Evolutionary conservation across 129 eudicot species (phyloP).

Genomic region (Helichrysum umbraculigerum): DNA sequence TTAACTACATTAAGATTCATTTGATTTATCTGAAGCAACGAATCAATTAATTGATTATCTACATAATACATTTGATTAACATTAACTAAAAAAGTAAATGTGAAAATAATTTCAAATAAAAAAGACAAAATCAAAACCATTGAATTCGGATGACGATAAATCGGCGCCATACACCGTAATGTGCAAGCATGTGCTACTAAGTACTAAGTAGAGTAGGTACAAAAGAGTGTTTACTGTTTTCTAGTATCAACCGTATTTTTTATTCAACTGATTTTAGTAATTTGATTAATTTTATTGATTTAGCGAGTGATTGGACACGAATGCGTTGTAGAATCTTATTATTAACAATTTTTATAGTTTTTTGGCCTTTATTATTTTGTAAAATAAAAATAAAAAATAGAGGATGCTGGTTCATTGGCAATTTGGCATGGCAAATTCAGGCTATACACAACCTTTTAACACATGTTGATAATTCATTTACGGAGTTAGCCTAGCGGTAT

Average conservation of each 20-base stretch:
- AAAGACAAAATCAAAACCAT: neutral
- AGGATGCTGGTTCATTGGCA: no score
- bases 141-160: conserved; percentile 4
- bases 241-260: neutral
- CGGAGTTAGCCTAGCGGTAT: no score
- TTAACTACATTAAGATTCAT: no score
- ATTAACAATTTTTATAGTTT: neutral
- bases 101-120: neutral
- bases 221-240: conserved; percentile 12
- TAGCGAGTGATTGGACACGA: conserved; percentile 16
- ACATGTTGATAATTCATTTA: no score
- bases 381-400: no score
- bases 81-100: neutral
- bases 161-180: conserved; percentile 21
- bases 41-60: neutral
- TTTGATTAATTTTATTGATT: neutral
- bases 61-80: neutral
- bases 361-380: no score
- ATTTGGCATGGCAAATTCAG: no score
- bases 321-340: neutral
- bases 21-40: no score
- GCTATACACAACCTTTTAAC: no score
- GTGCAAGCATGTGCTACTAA: conserved; percentile 34
- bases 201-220: conserved; percentile 15
- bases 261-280: neutral